A percentile compares a stretch with the other conserved stretches of the same genome.
phyloP scores from a whole-genome alignment of 73 alveolate genomes.

The Urostyla sp. region DNA sequence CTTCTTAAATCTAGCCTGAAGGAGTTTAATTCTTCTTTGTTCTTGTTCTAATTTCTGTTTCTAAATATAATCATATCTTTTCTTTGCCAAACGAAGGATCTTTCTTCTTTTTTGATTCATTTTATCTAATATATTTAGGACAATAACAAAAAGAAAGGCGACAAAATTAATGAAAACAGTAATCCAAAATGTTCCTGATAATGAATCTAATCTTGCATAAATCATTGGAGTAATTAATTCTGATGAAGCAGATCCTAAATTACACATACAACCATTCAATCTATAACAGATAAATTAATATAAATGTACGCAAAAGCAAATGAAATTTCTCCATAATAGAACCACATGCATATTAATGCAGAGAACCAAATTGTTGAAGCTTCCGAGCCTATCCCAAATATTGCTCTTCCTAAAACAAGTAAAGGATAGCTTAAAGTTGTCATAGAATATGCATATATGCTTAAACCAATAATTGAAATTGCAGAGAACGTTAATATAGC shows the following conservation, averaged over 20 bases:
- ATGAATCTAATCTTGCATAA: not conserved
- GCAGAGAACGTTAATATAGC: not conserved
- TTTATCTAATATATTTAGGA: not conserved
- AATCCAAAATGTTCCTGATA: not conserved
- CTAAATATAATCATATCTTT: too few relatives aligned
- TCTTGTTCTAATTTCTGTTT: too few relatives aligned
- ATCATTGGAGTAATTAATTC: conserved; percentile 28
- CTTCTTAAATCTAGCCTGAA: too few relatives aligned
- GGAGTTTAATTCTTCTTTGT: too few relatives aligned
- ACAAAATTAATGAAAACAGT: not conserved
- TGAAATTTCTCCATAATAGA: conserved; percentile 32
- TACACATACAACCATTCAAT: not conserved
- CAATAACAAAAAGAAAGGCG: not conserved
- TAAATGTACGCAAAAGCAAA: conserved; percentile 22
- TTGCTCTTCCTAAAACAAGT: conserved; percentile 7
- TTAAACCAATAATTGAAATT: conserved; percentile 7
- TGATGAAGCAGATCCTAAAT: conserved; percentile 24
- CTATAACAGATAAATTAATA: not conserved
- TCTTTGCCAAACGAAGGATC: too few relatives aligned
- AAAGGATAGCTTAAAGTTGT: not conserved
- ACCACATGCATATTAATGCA: conserved; percentile 26
- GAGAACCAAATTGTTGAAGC: conserved; percentile 28
- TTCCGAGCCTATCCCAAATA: conserved; percentile 44
- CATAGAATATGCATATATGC: not conserved
- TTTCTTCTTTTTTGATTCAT: too few relatives aligned